Conservation (phyloP, 768 basidiomycete species). For the Mrakia frigida region DNA sequence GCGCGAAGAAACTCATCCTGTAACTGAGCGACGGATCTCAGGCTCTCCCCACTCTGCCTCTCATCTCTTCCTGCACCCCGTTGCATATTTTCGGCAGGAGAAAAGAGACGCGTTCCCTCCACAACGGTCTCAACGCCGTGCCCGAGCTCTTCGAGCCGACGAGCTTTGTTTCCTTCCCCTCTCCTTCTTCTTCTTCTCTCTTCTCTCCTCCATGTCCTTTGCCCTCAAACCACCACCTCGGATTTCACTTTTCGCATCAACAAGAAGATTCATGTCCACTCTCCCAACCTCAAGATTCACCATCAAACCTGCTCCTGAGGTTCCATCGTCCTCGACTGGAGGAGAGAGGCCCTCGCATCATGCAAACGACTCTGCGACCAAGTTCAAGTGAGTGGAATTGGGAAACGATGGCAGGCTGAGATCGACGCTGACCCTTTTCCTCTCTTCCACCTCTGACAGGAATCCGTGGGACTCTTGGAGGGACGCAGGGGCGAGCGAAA, state of each 20-base stretch:
- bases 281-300: neutral
- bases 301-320: neutral
- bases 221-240: neutral
- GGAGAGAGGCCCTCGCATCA: constrained; percentile 9
- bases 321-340: neutral
- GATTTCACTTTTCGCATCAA: neutral
- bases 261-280: neutral
- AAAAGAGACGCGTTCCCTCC: too few species aligned
- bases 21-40: too few species aligned
- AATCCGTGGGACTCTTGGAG: constrained; percentile 34
- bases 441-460: neutral
- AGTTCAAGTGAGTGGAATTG: neutral
- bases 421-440: neutral
- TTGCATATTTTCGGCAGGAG: too few species aligned
- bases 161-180: too few species aligned
- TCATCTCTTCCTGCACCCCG: too few species aligned
- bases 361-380: neutral
- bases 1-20: too few species aligned
- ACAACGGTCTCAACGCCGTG: too few species aligned
- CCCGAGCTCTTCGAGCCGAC: too few species aligned
- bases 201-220: neutral
- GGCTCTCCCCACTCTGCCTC: too few species aligned
- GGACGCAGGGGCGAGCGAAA: neutral
- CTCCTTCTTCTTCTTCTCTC: neutral
- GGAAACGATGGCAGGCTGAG: neutral